Evolutionary conservation across 257 asterid species (phyloP), one percentile per base, ranked within the genome.

Genomic region (Jasminum sambac): DNA sequence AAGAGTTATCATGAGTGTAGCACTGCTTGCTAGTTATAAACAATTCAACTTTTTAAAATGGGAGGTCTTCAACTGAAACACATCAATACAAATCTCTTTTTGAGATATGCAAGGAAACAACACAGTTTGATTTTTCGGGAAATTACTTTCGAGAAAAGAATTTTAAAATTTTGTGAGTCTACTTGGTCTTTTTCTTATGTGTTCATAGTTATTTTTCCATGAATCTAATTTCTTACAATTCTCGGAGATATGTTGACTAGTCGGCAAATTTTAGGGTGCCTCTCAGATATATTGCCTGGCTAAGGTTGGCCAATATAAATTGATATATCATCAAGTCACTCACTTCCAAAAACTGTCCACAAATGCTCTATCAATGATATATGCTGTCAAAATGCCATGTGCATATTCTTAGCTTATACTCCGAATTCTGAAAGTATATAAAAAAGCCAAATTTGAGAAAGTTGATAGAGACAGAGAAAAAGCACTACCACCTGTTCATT

Each of bases 401-500:
- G 62, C 62, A 55, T 21, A 17, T 50, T 50, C 59, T 1, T 55
- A 66, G 23, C 34, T 41, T 23, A 42, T 40, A 55, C 21, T 19
- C 16, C 12, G n/a, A 10, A 14, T 21, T 30, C 36, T 30, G 4
- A 30, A 30, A 30, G n/a, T 21, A 3, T 21, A 50, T 50, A 43
- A 1, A 30, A 30, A 43, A 43, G 50, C 62, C 62, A 23, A 23
- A 55, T 8, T 19, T 55, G 68, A 55, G 44, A 63, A 21, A 71
- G 30, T 60, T 69, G 50, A 61, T 60, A 25, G 71, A 14, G 39
- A 71, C 58, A 57, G 46, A 36, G 43, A 40, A 17, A 1, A 62
- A 68, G 73, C 69, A 41, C 52, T 61, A 78, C 78, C 76, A 93
- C 96, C 99, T 94, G 97, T 19, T 82, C 85, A 83, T 80, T 94